Conservation (phyloP, 2,329 filamentous ascomycete genomes). For the Calonectria ilicicola region DNA sequence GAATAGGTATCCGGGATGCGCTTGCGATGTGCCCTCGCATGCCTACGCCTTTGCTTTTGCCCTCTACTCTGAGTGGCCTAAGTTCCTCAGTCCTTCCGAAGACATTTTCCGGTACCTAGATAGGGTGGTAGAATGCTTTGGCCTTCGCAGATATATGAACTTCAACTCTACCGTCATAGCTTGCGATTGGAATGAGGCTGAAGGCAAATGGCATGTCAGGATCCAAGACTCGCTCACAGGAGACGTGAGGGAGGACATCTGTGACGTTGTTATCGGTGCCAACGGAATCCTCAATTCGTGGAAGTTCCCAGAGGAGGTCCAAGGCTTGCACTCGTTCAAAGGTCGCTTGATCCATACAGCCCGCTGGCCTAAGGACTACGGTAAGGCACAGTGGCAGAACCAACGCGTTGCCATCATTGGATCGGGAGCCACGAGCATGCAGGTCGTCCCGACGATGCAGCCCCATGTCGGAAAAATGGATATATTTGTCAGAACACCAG, state of each 20-base stretch:
- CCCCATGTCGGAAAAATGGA: constrained; percentile 15
- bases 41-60: constrained; percentile 14
- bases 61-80: constrained; percentile 11
- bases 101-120: constrained; percentile 17
- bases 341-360: constrained; percentile 15
- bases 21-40: constrained; percentile 15
- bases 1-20: constrained; percentile 18
- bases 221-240: not conserved
- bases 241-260: not conserved
- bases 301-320: constrained; percentile 10
- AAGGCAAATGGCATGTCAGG: not conserved
- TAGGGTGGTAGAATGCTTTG: constrained; percentile 3
- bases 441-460: constrained; percentile 14
- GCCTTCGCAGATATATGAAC: constrained; percentile 9
- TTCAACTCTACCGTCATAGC: constrained; percentile 7
- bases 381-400: not conserved
- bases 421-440: constrained; percentile 5
- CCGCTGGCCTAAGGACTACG: not conserved
- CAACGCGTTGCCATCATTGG: constrained; percentile 9
- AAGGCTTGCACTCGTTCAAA: constrained; percentile 11
- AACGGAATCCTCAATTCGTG: constrained; percentile 13
- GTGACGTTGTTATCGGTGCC: not conserved
- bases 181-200: constrained; percentile 5
- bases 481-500: constrained; percentile 9
- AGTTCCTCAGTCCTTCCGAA: constrained; percentile 7